Conservation (phyloP, 495 filamentous ascomycete genomes). For the Penicillium arizonense region DNA sequence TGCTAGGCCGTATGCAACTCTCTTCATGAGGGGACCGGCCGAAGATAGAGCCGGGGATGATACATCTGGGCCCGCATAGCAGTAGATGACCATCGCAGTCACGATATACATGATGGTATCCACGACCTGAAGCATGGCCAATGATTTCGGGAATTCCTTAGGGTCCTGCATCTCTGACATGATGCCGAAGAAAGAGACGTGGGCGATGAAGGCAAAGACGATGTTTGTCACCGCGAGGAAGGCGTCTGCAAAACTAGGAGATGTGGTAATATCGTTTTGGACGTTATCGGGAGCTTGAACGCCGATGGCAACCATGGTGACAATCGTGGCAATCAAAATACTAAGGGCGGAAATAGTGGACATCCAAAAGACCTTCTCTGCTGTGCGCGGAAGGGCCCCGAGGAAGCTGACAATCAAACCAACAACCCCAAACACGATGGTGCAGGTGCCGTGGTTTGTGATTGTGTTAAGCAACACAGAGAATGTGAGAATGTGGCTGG, state of each 20-base stretch:
- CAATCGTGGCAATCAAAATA: slow-evolving; percentile 61
- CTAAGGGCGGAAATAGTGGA: slow-evolving; percentile 53
- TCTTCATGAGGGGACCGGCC: slow-evolving; percentile 57
- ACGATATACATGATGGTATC: slow-evolving; percentile 67
- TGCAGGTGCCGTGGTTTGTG: slow-evolving; percentile 62
- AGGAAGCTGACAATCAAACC: slow-evolving; percentile 21
- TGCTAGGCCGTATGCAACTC: slow-evolving; percentile 73
- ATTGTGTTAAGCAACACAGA: slow-evolving; percentile 68
- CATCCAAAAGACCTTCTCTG: slow-evolving; percentile 18
- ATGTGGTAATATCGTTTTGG: slow-evolving; percentile 19
- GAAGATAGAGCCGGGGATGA: slow-evolving; percentile 67
- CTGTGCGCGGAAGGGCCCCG: slow-evolving; percentile 12
- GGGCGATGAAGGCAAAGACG: slow-evolving; percentile 66
- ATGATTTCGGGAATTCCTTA: slow-evolving; percentile 59
- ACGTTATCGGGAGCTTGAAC: slow-evolving; percentile 33
- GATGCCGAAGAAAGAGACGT: slow-evolving; percentile 71
- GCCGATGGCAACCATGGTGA: slow-evolving; percentile 64
- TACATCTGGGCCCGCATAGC: slow-evolving; percentile 65
- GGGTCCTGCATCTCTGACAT: slow-evolving; percentile 73
- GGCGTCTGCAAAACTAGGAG: slow-evolving; percentile 19
- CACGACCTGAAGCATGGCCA: slow-evolving; percentile 57
- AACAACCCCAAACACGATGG: slow-evolving; percentile 57
- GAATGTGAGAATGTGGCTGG: slow-evolving; percentile 71
- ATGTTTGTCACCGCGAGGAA: slow-evolving; percentile 71
- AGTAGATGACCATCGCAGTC: slow-evolving; percentile 66